These are phyloP conservation scores for Leptographium flavum DNA, from an alignment of 2,329 filamentous ascomycete genomes.

Conservation along the genomic window DNA sequence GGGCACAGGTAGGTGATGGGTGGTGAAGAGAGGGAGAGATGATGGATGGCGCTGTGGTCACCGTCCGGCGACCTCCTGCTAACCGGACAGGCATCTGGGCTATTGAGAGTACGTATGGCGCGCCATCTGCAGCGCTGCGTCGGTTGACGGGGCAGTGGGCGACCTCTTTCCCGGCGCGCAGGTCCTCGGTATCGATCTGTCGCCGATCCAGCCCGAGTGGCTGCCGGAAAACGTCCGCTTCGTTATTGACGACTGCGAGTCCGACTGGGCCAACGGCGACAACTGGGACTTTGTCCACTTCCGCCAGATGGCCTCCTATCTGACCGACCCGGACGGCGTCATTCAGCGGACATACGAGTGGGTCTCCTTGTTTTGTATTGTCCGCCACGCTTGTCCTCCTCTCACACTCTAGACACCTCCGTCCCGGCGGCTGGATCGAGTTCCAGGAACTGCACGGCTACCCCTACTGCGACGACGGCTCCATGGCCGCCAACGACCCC, in stretches of 20 bases:
- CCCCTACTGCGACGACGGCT: conserved; percentile 28
- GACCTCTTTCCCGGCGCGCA: conserved; percentile 26
- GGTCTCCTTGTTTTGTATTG: neutral
- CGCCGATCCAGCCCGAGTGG: conserved; percentile 30
- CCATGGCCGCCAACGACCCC: conserved; percentile 25
- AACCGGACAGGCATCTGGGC: conserved; percentile 14
- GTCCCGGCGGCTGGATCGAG: conserved; percentile 35
- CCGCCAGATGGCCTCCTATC: conserved; percentile 31
- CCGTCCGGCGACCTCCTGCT: neutral
- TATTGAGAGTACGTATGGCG: conserved; percentile 25
- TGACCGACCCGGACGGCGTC: conserved; percentile 35
- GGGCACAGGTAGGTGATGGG: conserved; percentile 29
- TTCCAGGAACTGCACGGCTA: conserved; percentile 29
- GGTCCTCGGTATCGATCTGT: conserved; percentile 27
- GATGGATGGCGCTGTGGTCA: no score
- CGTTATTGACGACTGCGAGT: conserved; percentile 47
- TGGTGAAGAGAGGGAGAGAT: no score
- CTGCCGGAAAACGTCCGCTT: conserved; percentile 48
- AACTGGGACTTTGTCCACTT: conserved; percentile 43
- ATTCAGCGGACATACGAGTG: conserved; percentile 24
- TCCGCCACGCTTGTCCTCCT: neutral
- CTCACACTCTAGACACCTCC: conserved; percentile 20
- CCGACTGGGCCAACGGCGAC: conserved; percentile 38
- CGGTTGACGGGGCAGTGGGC: conserved; percentile 15
- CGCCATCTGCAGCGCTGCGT: no score